These are phyloP conservation scores for Aspergillus sp. DNA, from an alignment of 2,329 filamentous ascomycete genomes.

Conservation along the genomic window DNA sequence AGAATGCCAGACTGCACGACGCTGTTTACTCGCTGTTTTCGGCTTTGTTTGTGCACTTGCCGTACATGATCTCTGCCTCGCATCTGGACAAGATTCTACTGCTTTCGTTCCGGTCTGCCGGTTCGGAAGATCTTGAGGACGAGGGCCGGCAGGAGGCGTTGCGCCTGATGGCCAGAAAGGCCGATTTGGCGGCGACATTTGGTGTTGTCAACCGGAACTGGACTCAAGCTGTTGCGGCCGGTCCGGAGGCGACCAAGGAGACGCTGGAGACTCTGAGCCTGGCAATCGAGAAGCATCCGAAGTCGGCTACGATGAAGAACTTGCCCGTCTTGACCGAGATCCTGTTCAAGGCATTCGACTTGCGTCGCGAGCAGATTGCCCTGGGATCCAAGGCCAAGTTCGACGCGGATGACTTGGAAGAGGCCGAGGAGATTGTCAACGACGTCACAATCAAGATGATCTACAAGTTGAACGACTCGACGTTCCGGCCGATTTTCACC, in stretches of 20 bases:
- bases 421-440: slow-evolving; percentile 64
- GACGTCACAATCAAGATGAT: slow-evolving; percentile 82
- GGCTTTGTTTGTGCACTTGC: slow-evolving; percentile 75
- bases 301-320: slow-evolving; percentile 75
- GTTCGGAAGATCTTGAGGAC: slow-evolving; percentile 59
- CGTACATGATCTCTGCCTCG: slow-evolving; percentile 79
- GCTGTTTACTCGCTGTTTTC: slow-evolving; percentile 78
- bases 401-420: slow-evolving; percentile 49
- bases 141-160: slow-evolving; percentile 68
- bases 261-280: slow-evolving; percentile 67
- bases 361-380: slow-evolving; percentile 40
- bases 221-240: slow-evolving; percentile 59
- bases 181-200: slow-evolving; percentile 75
- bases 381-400: slow-evolving; percentile 32
- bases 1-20: slow-evolving; percentile 68
- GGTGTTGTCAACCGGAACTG: slow-evolving; percentile 71
- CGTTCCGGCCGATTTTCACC: slow-evolving; percentile 88
- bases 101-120: slow-evolving; percentile 70
- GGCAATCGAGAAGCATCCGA: slow-evolving; percentile 73
- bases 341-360: slow-evolving; percentile 53
- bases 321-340: slow-evolving; percentile 64
- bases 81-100: slow-evolving; percentile 71
- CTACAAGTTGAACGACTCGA: slow-evolving; percentile 91
- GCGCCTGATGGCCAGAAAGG: slow-evolving; percentile 69
- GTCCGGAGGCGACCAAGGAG: slow-evolving; percentile 65